A percentile compares a stretch with the other conserved stretches of the same genome.
Evolutionary conservation across 768 basidiomycete genomes (phyloP).

Genomic region (Mycena maculata): DNA sequence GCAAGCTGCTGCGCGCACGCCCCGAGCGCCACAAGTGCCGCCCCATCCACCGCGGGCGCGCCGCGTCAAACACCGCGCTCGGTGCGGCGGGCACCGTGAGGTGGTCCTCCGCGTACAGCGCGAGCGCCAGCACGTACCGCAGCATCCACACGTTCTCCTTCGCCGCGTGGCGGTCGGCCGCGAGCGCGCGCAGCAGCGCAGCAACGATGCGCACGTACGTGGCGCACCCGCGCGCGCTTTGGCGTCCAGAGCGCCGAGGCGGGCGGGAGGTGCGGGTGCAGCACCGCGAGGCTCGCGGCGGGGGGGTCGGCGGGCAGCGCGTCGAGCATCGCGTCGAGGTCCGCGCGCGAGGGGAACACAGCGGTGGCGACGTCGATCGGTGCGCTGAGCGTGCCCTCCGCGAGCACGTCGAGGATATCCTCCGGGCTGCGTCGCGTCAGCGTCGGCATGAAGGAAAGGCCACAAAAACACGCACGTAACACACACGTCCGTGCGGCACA

Average conservation of each 20-base stretch:
- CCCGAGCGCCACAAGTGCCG: constrained; percentile 54
- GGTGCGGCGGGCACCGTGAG: constrained; percentile 60
- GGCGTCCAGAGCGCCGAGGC: constrained; percentile 34
- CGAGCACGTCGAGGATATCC: constrained; percentile 54
- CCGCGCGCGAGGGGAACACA: constrained; percentile 61
- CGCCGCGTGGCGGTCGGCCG: constrained; percentile 69
- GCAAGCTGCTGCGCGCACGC: constrained; percentile 62
- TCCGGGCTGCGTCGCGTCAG: constrained; percentile 52
- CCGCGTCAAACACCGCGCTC: constrained; percentile 60
- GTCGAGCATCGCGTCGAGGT: constrained; percentile 60
- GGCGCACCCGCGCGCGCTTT: constrained; percentile 59
- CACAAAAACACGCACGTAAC: constrained; percentile 45
- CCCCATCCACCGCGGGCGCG: constrained; percentile 43
- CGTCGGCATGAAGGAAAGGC: not conserved
- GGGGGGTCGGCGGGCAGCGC: constrained; percentile 58
- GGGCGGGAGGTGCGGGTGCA: constrained; percentile 71
- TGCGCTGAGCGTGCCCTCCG: constrained; percentile 49
- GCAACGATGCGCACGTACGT: constrained; percentile 71
- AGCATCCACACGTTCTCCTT: constrained; percentile 73
- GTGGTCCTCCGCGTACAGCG: constrained; percentile 71
- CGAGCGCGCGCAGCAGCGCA: constrained; percentile 66
- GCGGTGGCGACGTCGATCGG: constrained; percentile 56
- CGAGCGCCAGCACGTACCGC: constrained; percentile 73
- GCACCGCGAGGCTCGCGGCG: constrained; percentile 67
- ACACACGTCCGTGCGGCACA: constrained; percentile 53